Conservation (phyloP, 192 early-diverging fungal species). For the Tieghemiomyces parasiticus region DNA sequence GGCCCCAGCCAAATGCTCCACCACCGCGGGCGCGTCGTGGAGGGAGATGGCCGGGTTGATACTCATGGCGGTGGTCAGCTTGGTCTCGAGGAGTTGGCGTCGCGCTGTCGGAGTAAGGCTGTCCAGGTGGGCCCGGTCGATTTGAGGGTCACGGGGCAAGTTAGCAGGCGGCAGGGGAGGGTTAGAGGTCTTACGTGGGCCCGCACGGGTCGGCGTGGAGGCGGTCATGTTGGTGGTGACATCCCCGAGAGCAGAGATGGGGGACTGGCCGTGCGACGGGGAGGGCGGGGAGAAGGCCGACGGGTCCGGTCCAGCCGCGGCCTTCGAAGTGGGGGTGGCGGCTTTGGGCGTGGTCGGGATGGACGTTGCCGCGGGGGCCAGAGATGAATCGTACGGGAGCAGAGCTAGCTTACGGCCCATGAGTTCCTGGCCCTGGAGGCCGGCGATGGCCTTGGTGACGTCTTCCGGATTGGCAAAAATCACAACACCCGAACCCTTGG, state of each 20-base stretch:
- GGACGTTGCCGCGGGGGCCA: background rate
- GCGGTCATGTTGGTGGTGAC: background rate
- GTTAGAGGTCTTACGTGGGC: constrained; percentile 9
- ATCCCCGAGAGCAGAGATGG: too few species aligned
- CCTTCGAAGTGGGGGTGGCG: background rate
- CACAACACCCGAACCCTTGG: constrained; percentile 28
- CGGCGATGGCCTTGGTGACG: constrained; percentile 23
- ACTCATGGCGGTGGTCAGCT: constrained; percentile 19
- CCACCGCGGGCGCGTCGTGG: constrained; percentile 17
- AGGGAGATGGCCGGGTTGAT: constrained; percentile 23
- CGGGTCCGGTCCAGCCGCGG: background rate
- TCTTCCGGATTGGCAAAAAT: constrained; percentile 27
- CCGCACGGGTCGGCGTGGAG: background rate
- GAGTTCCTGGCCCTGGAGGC: constrained; percentile 29
- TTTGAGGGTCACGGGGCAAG: constrained; percentile 12
- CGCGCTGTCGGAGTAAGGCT: constrained; percentile 21
- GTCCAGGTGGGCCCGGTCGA: constrained; percentile 22
- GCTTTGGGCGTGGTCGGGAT: background rate
- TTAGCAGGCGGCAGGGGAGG: constrained; percentile 13
- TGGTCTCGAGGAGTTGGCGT: constrained; percentile 23
- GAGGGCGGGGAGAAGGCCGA: too few species aligned
- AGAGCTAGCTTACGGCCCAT: constrained; percentile 30
- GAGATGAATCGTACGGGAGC: constrained; percentile 1
- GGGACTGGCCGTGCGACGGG: background rate
- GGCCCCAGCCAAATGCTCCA: constrained; percentile 16